Base-by-base conservation (phyloP, 331 rosid genomes). In the Prunus yedoensis region DNA sequence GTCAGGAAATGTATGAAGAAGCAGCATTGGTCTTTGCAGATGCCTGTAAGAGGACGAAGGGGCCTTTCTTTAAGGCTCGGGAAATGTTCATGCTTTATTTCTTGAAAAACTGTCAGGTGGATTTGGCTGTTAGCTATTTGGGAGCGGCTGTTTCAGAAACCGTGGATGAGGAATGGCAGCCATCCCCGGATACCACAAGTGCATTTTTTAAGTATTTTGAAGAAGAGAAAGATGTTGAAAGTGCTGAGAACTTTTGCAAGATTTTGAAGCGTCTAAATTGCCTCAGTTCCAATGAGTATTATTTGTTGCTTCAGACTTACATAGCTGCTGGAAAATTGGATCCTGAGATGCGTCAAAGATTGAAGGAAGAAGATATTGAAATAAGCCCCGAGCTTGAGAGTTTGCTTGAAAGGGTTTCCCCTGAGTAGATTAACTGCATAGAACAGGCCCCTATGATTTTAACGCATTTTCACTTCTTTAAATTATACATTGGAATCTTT, bases 121-220 rank as follows among this genome's bases (percentile, higher is more conserved):
- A 88, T 69, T 78, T 50, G 74, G 99, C 97, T 58, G 70, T 84
- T 66, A 65, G 74, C 83, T 83, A 82, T 88, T 70, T 94, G 53
- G 85, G 85, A 78, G 84, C 83, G 0, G 87, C 84, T 0, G 67
- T 87, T 59, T 81, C 84, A 15, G 92, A 89, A 81, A 77, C 52
- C 62, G 74, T 50, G 73, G 74, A 66, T 46, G 70, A 51, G 11
- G 78, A 79, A 60, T 85, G 94, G 92, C 81, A 47, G 54, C 95
- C 87, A 63, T 60, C 88, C 18, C 79, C 78, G 10, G 56, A 59
- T 74, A 76, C 84, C 38, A 76, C 70, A 46, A 57, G 54, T 66
- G 88, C 91, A 43, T 89, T 94, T 81, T 75, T 90, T 0, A 83
- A 80, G 77, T 90, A 85, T 83, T 92, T 89, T 72, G 88, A 84